Base-by-base conservation (phyloP, 1,284 basidiomycete genomes). In the Ustanciosporium gigantosporum region DNA sequence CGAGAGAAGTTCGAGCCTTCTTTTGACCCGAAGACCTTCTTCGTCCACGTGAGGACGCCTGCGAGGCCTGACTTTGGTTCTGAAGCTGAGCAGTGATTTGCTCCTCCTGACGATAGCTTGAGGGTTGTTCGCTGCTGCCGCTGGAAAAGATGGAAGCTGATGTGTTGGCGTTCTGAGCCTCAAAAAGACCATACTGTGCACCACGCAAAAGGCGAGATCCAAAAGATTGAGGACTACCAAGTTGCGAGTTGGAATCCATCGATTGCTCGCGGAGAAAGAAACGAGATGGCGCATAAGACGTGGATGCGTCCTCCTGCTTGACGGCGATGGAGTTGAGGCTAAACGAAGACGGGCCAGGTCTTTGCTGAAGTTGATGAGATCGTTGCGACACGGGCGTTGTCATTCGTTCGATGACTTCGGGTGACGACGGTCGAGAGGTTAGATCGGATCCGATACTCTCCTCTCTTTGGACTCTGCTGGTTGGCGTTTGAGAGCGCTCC, bases 111-210 rank as follows among this genome's bases (percentile, higher is more conserved):
- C 48, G 47, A 20, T 62, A 62, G 45, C 25, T 51, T 21, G 55
- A 50, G 29, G 47, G 47, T 13, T 29, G 27, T 11, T 56, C 52
- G 31, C 52, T 42, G 27, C 39, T 41, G 6, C 36, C 52, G 35
- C 58, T 55, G 20, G 59, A 62, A 31, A 60, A 57, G 42, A 66
- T 43, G 32, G 62, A 66, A 19, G 48, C 32, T n/a, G 57, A 60
- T 6, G 49, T 39, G 34, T 51, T 56, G 24, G 17, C 49, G 16
- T 55, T 44, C 14, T 35, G 45, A 5, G 56, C 59, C 37, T 62
- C 46, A 45, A 47, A 51, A 35, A 37, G 36, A 23, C 52, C 37
- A n/a, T 47, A 36, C 37, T 62, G 59, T 14, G 50, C 59, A 8
- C 59, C 59, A 3, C 59, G 51, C 13, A 62, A 52, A 8, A 62